Percentiles rank a stretch among this genome's conserved stretches.
Conservation (phyloP, 2,329 filamentous ascomycete genomes). For the Penicillium concentricum region DNA sequence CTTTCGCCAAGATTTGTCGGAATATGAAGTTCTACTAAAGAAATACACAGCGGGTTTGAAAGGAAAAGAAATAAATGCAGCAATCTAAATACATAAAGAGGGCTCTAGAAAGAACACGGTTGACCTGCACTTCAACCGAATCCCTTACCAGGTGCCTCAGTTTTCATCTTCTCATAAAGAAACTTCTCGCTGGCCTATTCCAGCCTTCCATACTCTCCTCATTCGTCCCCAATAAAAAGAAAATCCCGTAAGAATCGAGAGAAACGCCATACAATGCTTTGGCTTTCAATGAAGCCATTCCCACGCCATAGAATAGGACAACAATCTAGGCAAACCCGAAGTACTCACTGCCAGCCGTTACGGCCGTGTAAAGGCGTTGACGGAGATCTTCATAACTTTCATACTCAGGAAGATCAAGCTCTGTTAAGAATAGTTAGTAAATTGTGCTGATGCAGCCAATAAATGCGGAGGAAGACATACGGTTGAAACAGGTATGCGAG, state of each 20-base stretch:
- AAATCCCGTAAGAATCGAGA: constrained; percentile 22
- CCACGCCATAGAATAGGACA: constrained; percentile 14
- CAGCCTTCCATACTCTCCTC: constrained; percentile 11
- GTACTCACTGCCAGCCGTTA: constrained; percentile 95
- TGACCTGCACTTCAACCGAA: constrained; percentile 46
- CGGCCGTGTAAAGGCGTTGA: constrained; percentile 86
- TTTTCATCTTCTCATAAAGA: constrained; percentile 18
- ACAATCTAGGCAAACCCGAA: constrained; percentile 84
- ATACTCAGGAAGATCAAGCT: constrained; percentile 97
- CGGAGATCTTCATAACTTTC: constrained; percentile 91
- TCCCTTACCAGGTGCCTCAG: constrained; percentile 6
- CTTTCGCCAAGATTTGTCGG: background rate
- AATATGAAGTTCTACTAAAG: background rate
- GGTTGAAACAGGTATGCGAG: constrained; percentile 98
- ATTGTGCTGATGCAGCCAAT: background rate
- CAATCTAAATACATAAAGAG: constrained; percentile 25
- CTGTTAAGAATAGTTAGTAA: constrained; percentile 52
- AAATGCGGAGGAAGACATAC: constrained; percentile 59
- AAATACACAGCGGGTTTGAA: background rate
- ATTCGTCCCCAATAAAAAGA: constrained; percentile 13
- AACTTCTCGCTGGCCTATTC: background rate
- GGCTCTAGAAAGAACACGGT: constrained; percentile 11
- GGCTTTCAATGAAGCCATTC: constrained; percentile 20
- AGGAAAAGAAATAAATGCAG: constrained; percentile 13
- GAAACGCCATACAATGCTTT: constrained; percentile 40